Base-by-base conservation (phyloP, 306 rosid species). In the Sechiopsis laciniata region DNA sequence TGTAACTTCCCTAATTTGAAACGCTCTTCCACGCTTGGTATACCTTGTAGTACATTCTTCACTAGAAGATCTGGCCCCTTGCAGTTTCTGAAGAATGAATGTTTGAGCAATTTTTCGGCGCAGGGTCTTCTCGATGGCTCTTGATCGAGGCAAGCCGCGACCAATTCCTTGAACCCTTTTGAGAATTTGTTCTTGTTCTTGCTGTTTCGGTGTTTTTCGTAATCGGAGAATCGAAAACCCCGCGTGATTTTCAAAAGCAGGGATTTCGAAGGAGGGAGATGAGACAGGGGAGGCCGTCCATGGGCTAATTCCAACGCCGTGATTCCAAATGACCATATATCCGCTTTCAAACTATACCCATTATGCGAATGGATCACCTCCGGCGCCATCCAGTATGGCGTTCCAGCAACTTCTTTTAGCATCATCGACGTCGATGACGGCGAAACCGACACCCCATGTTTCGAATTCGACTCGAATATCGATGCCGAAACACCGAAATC, bases 351-450 rank as follows among this genome's bases (percentile, higher is more conserved):
- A 57, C 87, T 78, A 66, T 85, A 86, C 1, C 91, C 95, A 0
- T 63, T 78, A 45, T 85, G 87, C 0, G 90, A 88, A 61, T 86
- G 87, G 9, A 87, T 82, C 7, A 88, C 91, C 71, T 90, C 95
- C 4, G 91, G 89, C 2, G 91, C 91, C 90, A 86, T 87, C 95
- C 88, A 90, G 37, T 88, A 90, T 0, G 90, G 91, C 4, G 90
- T 83, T 13, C 88, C 90, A 0, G 85, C 81, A 4, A 90, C 40
- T 54, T 88, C 95, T 0, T 77, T 84, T 19, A 83, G 69, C 75
- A 73, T 37, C 22, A 73, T 74, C 32, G 85, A 81, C 7, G 85
- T 69, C 62, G 74, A 72, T 1, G 75, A 74, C 2, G 82, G 74
- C 20, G 82, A 83, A n/a, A 65, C 57, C 0, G 77, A 53, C 68